phyloP scores from a whole-genome alignment of 495 filamentous ascomycete species.

The Aspergillus kassunensis region DNA sequence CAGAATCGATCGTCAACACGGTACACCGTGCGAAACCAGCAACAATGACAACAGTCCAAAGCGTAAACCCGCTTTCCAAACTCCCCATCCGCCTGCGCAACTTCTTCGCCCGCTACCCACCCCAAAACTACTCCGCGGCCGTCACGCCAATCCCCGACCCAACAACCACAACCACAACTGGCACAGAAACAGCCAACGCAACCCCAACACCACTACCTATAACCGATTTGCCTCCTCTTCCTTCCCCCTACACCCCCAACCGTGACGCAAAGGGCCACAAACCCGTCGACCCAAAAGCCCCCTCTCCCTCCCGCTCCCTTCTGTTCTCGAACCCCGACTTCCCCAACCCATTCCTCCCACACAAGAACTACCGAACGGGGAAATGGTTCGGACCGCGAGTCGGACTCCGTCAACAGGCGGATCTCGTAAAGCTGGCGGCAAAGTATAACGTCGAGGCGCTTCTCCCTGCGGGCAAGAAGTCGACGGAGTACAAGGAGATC shows the following conservation, averaged over 20 bases:
- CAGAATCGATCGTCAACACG: too few relatives aligned
- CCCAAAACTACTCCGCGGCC: constrained; percentile 45
- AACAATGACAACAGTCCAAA: constrained; percentile 27
- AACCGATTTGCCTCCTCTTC: constrained; percentile 22
- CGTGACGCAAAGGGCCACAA: constrained; percentile 41
- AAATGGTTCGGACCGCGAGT: constrained; percentile 76
- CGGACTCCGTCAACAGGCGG: constrained; percentile 83
- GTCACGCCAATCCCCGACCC: constrained; percentile 39
- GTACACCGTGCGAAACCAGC: constrained; percentile 1
- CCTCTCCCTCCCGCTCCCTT: constrained; percentile 33
- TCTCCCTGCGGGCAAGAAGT: constrained; percentile 73
- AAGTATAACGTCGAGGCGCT: constrained; percentile 79
- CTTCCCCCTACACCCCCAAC: constrained; percentile 47
- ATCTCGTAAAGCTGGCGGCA: constrained; percentile 81
- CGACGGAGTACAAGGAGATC: constrained; percentile 61
- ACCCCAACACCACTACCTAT: constrained; percentile 25
- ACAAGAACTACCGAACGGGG: constrained; percentile 65
- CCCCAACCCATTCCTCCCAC: constrained; percentile 72
- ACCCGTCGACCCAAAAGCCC: constrained; percentile 30
- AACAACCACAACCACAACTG: constrained; percentile 22
- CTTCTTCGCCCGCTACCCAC: constrained; percentile 89
- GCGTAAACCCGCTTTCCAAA: constrained; percentile 16
- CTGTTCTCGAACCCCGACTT: constrained; percentile 30
- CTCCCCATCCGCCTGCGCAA: constrained; percentile 68
- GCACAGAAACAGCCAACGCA: constrained; percentile 21